phyloP scores from a whole-genome alignment of 1,284 basidiomycete genomes.

The Microbotryum violaceum region DNA sequence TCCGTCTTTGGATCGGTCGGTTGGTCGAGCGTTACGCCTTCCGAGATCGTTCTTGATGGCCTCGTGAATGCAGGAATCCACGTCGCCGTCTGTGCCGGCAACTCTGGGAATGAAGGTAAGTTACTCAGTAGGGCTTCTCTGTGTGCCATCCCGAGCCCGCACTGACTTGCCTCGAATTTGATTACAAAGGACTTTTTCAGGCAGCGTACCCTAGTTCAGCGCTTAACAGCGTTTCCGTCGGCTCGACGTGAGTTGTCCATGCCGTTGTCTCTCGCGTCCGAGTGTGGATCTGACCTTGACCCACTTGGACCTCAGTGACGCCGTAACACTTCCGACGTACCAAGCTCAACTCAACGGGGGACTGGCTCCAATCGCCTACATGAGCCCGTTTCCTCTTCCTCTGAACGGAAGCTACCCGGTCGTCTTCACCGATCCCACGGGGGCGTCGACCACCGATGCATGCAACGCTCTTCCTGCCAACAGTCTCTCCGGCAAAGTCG shows the following conservation, averaged over 20 bases:
- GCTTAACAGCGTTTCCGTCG: conserved; percentile 6
- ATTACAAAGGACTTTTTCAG: conserved; percentile 10
- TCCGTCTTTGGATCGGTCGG: conserved; percentile 19
- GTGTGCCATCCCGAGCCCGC: no score
- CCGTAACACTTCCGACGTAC: conserved; percentile 9
- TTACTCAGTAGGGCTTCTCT: no score
- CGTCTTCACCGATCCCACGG: conserved; percentile 37
- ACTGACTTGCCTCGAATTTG: no score
- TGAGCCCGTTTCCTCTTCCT: conserved; percentile 23
- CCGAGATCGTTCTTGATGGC: conserved; percentile 18
- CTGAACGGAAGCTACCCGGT: conserved; percentile 32
- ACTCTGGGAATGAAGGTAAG: conserved; percentile 22
- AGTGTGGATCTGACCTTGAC: no score
- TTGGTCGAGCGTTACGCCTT: conserved; percentile 17
- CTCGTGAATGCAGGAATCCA: conserved; percentile 10
- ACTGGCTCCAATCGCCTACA: conserved; percentile 36
- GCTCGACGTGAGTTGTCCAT: background rate
- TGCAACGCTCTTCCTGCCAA: conserved; percentile 50
- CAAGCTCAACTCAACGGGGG: conserved; percentile 36
- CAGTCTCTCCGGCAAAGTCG: conserved; percentile 49
- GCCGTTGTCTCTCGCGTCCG: no score
- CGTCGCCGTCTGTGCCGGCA: conserved; percentile 17
- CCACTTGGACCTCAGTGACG: background rate
- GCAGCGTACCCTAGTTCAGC: conserved; percentile 17
- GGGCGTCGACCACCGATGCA: conserved; percentile 47